Base-by-base conservation (phyloP, 148 eudicot species). In the Agrostemma githago region DNA sequence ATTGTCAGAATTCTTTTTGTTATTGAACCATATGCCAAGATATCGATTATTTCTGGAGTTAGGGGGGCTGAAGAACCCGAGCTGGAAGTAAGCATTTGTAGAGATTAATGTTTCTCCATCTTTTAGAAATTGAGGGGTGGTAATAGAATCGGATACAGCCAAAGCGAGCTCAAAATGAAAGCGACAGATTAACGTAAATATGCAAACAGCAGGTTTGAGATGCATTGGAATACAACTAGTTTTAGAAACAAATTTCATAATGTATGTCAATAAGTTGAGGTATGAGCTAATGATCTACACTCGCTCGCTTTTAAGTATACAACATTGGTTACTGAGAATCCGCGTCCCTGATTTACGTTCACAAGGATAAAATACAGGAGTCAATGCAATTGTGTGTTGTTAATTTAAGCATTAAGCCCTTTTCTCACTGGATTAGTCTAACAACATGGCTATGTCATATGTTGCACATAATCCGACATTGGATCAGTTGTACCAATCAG, bases 151-250 rank as follows among this genome's bases (percentile, higher is more conserved):
- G 63, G 87, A 86, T 17, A 76, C 68, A 42, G 58, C 74, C 48
- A 87, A 86, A 67, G 9, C 44, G 19, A 17, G 44, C 71, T 42
- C 46, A 20, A 82, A 85, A 72, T 85, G 70, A 15, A 51, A 51
- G 15, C 16, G 9, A 51, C 15, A 51, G 14, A 51, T 51, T 2
- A 51, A 51, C 56, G 14, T 4, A 51, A 51, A 51, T 51, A 15
- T 15, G 3, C 14, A 51, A 51, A 51, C 3, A 10, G 56, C 15
- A 51, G 56, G 15, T 51, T 51, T 51, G 14, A 51, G 56, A 51
- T 51, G 56, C 56, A 51, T 51, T 51, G 54, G 54, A 48, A 48
- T 8, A 26, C 34, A 26, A 48, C 54, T 14, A 8, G 54, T 48
- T 48, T 48, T 48, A 48, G 12, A 48, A 14, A 11, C 54, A 8